Evolutionary conservation across 257 asterid genomes (phyloP), one percentile per base, ranked within the genome.

Genomic region (Gentiana dahurica): DNA sequence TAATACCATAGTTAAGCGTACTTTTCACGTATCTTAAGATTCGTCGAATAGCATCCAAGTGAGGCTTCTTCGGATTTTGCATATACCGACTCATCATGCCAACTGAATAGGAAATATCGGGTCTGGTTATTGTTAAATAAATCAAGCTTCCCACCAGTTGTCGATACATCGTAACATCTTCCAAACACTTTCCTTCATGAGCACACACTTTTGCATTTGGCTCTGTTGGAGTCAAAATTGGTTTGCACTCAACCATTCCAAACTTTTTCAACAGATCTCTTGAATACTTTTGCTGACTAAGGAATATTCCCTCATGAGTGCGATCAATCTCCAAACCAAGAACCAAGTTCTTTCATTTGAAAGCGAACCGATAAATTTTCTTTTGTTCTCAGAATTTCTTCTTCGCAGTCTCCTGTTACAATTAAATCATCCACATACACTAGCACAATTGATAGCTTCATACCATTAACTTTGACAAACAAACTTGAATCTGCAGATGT

Each of bases 301-400:
- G 58, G 37, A 54, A 36, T 0, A 54, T 54, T 12, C 34, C 33
- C n/a, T 35, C 46, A 12, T 12, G 0, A 36, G 9, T 12, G 2
- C 2, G 58, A 36, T 54, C 58, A 54, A 54, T 11, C 46, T 54
- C 45, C 7, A 54, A 9, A 12, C 58, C 58, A 54, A 53, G 58
- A 12, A 53, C 64, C 43, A 46, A 33, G 46, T 10, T 45, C 63
- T 7, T 59, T 59, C 54, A 47, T 59, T 3, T 59, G 43, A 32
- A 59, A 59, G 4, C 55, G 34, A 6, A 48, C 35, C 12, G 48
- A 59, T 3, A 59, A 7, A 34, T 59, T 59, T 12, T 48, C 35
- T 2, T 47, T 59, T 1, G 44, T 47, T 48, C 8, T 8, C 0
- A 34, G 4, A 10, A 59, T 9, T 10, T 59, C 63, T 4, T 47